A percentile compares a stretch with the other conserved stretches of the same genome.
Conservation (phyloP, 1,284 basidiomycete species). For the Heliocybe sulcata region DNA sequence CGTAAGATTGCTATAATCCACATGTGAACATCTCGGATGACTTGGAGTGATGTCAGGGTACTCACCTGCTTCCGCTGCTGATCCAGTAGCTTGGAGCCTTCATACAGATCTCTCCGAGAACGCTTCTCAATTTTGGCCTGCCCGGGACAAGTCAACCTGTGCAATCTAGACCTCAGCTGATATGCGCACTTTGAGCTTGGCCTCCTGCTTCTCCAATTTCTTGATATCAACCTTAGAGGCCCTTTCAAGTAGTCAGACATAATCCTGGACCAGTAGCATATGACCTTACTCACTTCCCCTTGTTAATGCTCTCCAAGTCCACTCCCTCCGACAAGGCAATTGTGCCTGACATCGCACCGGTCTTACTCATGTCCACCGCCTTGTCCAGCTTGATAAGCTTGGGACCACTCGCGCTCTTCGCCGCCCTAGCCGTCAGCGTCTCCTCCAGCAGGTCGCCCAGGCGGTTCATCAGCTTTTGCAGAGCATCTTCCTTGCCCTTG, state of each 20-base stretch:
- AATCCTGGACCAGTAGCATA: background rate
- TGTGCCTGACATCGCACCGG: slow-evolving; percentile 76
- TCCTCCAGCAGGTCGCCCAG: slow-evolving; percentile 64
- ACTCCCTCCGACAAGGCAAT: slow-evolving; percentile 83
- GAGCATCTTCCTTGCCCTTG: slow-evolving; percentile 40
- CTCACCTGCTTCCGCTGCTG: slow-evolving; percentile 83
- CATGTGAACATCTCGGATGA: background rate
- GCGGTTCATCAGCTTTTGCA: slow-evolving; percentile 60
- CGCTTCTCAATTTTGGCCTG: slow-evolving; percentile 95
- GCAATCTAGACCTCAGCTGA: background rate
- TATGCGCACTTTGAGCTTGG: slow-evolving; percentile 61
- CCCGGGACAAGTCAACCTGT: background rate
- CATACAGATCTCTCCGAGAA: slow-evolving; percentile 83
- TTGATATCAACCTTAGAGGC: slow-evolving; percentile 96
- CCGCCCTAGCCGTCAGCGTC: slow-evolving; percentile 49
- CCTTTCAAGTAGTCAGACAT: slow-evolving; percentile 30
- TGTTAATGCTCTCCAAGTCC: slow-evolving; percentile 90
- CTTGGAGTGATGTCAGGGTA: background rate
- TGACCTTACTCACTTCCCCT: slow-evolving; percentile 72
- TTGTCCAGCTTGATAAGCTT: slow-evolving; percentile 79
- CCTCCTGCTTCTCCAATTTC: slow-evolving; percentile 98
- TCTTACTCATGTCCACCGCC: slow-evolving; percentile 90
- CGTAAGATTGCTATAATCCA: slow-evolving; percentile 77
- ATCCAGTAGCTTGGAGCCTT: slow-evolving; percentile 93
- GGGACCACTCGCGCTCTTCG: slow-evolving; percentile 39